Evolutionary conservation across 371 early-diverging fungal species (phyloP).

Genomic region (Mortierella sp.): DNA sequence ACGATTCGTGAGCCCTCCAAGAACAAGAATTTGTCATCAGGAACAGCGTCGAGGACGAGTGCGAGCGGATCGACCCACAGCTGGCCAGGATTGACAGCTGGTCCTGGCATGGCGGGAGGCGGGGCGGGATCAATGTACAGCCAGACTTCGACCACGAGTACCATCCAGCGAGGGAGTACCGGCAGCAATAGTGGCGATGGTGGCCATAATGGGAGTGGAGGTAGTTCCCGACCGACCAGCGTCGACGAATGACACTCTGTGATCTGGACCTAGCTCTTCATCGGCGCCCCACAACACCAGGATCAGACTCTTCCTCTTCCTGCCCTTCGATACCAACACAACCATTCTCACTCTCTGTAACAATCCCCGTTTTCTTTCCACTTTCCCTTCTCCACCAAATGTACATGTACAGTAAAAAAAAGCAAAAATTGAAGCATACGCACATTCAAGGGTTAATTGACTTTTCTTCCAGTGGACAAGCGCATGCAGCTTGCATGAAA

Average conservation of each 20-base stretch:
- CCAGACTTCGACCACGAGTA: constrained; percentile 39
- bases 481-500: too few species aligned
- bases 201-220: constrained; percentile 60
- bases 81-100: constrained; percentile 41
- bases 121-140: constrained; percentile 37
- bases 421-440: background rate
- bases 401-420: background rate
- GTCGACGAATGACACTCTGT: constrained; percentile 58
- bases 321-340: background rate
- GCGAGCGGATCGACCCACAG: constrained; percentile 46
- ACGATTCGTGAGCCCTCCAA: constrained; percentile 76
- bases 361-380: background rate
- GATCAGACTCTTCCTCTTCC: background rate
- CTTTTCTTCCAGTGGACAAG: background rate
- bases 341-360: background rate
- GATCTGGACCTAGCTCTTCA: background rate
- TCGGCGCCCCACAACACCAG: background rate
- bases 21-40: constrained; percentile 46
- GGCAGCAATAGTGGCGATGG: constrained; percentile 58
- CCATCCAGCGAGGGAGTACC: constrained; percentile 53
- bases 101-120: background rate
- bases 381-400: background rate
- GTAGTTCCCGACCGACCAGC: constrained; percentile 63
- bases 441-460: background rate
- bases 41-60: constrained; percentile 22